phyloP scores from a whole-genome alignment of 768 basidiomycete species.

The Leccinum incarnatum region DNA sequence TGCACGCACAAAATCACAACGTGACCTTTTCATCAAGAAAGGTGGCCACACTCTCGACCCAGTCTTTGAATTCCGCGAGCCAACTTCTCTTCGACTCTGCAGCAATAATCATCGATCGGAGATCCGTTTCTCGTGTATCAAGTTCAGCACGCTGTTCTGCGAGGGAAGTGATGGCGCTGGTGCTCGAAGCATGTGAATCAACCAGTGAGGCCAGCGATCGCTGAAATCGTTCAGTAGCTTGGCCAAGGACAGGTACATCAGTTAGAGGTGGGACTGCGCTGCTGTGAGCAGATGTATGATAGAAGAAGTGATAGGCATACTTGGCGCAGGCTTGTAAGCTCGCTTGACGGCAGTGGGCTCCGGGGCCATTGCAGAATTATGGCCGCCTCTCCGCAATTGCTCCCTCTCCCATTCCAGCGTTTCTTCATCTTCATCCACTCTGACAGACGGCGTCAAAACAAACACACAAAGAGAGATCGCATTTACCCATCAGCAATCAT shows the following conservation, averaged over 20 bases:
- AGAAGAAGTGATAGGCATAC: slow-evolving; percentile 40
- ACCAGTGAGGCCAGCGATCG: slow-evolving; percentile 58
- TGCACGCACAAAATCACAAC: background rate
- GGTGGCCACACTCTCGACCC: slow-evolving; percentile 79
- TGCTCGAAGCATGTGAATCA: slow-evolving; percentile 65
- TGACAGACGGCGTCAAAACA: slow-evolving; percentile 25
- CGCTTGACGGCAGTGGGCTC: slow-evolving; percentile 43
- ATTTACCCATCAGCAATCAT: slow-evolving; percentile 81
- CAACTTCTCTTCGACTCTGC: slow-evolving; percentile 80
- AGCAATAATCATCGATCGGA: slow-evolving; percentile 69
- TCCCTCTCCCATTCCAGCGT: slow-evolving; percentile 82
- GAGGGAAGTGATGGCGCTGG: slow-evolving; percentile 52
- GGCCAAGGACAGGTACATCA: slow-evolving; percentile 60
- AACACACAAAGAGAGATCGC: background rate
- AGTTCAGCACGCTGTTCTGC: slow-evolving; percentile 63
- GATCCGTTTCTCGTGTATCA: slow-evolving; percentile 64
- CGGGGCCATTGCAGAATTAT: slow-evolving; percentile 38
- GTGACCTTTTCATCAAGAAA: slow-evolving; percentile 86
- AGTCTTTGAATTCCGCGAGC: slow-evolving; percentile 76
- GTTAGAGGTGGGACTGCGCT: slow-evolving; percentile 61
- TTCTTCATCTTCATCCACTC: slow-evolving; percentile 83
- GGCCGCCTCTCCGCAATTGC: slow-evolving; percentile 75
- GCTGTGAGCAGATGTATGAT: slow-evolving; percentile 12
- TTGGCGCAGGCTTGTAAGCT: slow-evolving; percentile 68
- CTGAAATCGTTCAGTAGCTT: slow-evolving; percentile 60